phyloP scores from a whole-genome alignment of 345 rosid genomes.

The Arabis hirsuta region DNA sequence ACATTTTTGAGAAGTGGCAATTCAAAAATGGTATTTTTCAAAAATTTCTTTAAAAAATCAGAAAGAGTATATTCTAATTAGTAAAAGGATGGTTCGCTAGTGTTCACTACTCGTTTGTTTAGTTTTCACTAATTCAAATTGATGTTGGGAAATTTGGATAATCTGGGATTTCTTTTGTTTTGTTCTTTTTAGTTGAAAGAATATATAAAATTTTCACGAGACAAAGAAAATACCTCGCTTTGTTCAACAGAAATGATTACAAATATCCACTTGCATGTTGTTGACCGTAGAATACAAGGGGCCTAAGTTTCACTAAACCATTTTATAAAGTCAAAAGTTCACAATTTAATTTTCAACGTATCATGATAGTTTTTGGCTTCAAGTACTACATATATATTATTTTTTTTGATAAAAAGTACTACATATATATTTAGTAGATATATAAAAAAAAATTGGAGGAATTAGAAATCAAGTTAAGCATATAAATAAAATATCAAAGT shows the following conservation, averaged over 20 bases:
- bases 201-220: background rate
- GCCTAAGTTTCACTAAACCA: constrained; percentile 15
- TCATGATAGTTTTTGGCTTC: background rate
- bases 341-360: background rate
- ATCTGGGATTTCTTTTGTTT: background rate
- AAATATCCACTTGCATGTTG: constrained; percentile 9
- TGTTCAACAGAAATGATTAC: background rate
- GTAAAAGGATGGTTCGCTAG: no score
- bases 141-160: background rate
- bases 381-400: background rate
- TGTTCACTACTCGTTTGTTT: background rate
- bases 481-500: background rate
- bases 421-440: background rate
- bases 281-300: constrained; percentile 22
- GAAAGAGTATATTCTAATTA: background rate
- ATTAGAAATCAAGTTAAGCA: background rate
- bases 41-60: no score
- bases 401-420: no score
- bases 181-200: background rate
- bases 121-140: background rate
- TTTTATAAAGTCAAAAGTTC: constrained; percentile 8
- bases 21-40: no score
- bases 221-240: background rate
- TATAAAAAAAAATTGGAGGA: background rate
- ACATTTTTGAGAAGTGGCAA: no score